phyloP scores from a whole-genome alignment of 495 filamentous ascomycete species.

The Tuber melanosporum region DNA sequence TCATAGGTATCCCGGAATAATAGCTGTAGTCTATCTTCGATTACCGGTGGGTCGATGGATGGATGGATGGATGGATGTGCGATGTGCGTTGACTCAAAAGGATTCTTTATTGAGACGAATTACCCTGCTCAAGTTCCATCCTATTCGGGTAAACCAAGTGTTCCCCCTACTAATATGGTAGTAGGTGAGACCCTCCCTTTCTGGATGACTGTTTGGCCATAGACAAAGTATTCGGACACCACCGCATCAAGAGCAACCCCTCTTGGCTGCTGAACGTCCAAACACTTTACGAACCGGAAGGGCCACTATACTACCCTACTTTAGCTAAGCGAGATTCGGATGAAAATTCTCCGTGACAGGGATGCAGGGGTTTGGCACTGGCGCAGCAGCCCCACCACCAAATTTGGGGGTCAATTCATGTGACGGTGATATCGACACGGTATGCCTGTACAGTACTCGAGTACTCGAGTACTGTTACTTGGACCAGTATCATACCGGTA shows the following conservation, averaged over 20 bases:
- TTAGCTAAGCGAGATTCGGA: background rate
- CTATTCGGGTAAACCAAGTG: no score
- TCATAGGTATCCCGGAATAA: background rate
- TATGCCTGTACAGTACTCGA: no score
- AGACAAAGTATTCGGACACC: no score
- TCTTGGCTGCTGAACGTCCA: no score
- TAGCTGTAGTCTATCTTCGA: background rate
- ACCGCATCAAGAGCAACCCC: no score
- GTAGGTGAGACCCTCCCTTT: no score
- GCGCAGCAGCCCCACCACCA: no score
- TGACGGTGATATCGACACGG: background rate
- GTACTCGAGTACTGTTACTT: no score
- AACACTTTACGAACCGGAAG: background rate
- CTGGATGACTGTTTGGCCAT: no score
- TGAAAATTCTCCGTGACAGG: background rate
- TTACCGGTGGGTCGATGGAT: background rate
- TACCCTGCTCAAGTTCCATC: background rate
- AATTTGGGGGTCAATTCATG: background rate
- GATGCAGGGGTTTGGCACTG: background rate
- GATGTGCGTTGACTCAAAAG: no score
- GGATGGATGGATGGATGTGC: background rate
- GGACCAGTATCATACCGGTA: no score
- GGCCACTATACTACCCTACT: background rate
- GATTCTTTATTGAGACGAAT: background rate
- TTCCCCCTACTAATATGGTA: no score